These are phyloP conservation scores for Cytospora leucostoma DNA, from an alignment of 2,329 filamentous ascomycete species.

Conservation along the genomic window DNA sequence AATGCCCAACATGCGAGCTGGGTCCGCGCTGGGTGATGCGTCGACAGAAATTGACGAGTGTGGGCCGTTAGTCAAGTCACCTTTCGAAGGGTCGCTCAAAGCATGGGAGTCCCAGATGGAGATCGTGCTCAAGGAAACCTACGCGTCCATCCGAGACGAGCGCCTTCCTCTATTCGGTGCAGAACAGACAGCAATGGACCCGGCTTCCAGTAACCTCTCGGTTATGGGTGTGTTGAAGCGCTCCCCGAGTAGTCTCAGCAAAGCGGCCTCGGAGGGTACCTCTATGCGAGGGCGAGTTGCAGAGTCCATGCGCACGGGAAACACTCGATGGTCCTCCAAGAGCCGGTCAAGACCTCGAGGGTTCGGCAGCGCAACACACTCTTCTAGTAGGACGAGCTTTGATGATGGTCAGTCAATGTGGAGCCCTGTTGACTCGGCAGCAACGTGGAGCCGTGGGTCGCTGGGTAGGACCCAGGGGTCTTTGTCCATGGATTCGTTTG, in stretches of 20 bases:
- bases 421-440: conserved; percentile 84
- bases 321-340: conserved; percentile 80
- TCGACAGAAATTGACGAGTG: conserved; percentile 55
- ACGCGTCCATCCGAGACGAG: conserved; percentile 83
- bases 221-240: conserved; percentile 79
- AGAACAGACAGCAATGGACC: conserved; percentile 48
- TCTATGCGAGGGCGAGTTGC: conserved; percentile 70
- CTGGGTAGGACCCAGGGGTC: conserved; percentile 88
- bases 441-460: conserved; percentile 93
- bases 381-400: conserved; percentile 89
- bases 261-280: conserved; percentile 81
- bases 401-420: conserved; percentile 89
- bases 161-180: conserved; percentile 84
- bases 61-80: conserved; percentile 75
- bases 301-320: conserved; percentile 55
- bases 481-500: conserved; percentile 89
- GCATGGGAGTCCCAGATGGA: conserved; percentile 91
- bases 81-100: conserved; percentile 73
- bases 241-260: conserved; percentile 88
- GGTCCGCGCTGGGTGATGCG: conserved; percentile 44
- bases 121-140: conserved; percentile 87
- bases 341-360: conserved; percentile 78
- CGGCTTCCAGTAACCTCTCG: conserved; percentile 57
- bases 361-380: conserved; percentile 77
- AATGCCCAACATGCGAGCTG: conserved; percentile 47